Percentiles rank a stretch among this genome's conserved stretches.
These are phyloP conservation scores for Aureobasidium pullulans DNA, from an alignment of 2,329 filamentous ascomycete species.

Conservation along the genomic window DNA sequence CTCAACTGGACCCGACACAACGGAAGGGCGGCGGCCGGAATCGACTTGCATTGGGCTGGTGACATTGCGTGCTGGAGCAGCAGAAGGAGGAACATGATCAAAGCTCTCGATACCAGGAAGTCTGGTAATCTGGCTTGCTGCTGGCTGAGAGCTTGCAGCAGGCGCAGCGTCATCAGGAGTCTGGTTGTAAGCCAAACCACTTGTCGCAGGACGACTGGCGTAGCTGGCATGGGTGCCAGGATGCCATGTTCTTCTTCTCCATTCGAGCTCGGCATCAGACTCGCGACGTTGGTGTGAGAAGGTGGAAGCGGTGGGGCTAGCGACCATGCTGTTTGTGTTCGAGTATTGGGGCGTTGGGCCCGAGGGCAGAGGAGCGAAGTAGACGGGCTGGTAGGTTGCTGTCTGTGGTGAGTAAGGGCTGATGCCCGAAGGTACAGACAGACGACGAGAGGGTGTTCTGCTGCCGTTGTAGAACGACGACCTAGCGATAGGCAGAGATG, in stretches of 20 bases:
- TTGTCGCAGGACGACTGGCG: slow-evolving; percentile 56
- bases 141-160: slow-evolving; percentile 46
- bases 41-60: slow-evolving; percentile 76
- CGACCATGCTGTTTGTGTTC: slow-evolving; percentile 54
- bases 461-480: slow-evolving; percentile 67
- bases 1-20: slow-evolving; percentile 27
- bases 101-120: slow-evolving; percentile 91
- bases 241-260: slow-evolving; percentile 84
- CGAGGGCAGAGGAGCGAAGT: slow-evolving; percentile 48
- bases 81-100: slow-evolving; percentile 61
- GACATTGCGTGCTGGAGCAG: slow-evolving; percentile 54
- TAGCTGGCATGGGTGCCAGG: slow-evolving; percentile 62
- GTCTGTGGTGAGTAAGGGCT: slow-evolving; percentile 48
- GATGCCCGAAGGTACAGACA: slow-evolving; percentile 72
- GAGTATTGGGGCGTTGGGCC: slow-evolving; percentile 48
- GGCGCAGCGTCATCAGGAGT: slow-evolving; percentile 58
- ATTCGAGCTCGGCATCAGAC: slow-evolving; percentile 65
- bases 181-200: slow-evolving; percentile 67
- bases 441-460: slow-evolving; percentile 61
- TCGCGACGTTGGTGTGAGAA: slow-evolving; percentile 60
- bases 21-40: slow-evolving; percentile 34
- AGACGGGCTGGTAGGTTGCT: slow-evolving; percentile 40
- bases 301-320: slow-evolving; percentile 58
- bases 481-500: slow-evolving; percentile 59
- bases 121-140: slow-evolving; percentile 55